Evolutionary conservation across 306 rosid genomes (phyloP).

Genomic region (Cercis canadensis): DNA sequence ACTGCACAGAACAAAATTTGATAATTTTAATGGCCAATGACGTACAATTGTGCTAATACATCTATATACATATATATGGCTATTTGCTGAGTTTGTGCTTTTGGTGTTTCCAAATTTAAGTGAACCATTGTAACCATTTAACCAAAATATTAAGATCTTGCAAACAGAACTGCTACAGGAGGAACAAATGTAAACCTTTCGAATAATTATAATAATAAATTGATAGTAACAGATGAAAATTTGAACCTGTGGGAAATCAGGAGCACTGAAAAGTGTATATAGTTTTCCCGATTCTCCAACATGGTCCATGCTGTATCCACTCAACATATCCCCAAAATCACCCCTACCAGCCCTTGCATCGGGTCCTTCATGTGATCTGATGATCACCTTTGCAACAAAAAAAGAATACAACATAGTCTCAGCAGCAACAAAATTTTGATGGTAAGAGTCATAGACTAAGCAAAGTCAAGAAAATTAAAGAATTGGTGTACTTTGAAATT

Average conservation of each 20-base stretch:
- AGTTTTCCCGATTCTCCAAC: conserved; percentile 78
- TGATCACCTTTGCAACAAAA: conserved; percentile 72
- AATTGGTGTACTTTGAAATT: not conserved
- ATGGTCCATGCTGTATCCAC: conserved; percentile 86
- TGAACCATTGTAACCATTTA: conserved; percentile 3
- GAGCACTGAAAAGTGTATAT: conserved; percentile 86
- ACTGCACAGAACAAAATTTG: conserved; percentile 5
- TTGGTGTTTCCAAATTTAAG: conserved; percentile 27
- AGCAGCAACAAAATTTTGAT: conserved; percentile 11
- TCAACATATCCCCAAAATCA: conserved; percentile 77
- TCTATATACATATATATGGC: conserved; percentile 10
- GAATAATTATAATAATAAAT: conserved; percentile 21
- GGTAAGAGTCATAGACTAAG: conserved; percentile 14
- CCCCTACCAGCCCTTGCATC: conserved; percentile 72
- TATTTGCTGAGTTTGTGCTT: conserved; percentile 20
- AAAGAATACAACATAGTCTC: conserved; percentile 28
- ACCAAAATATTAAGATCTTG: conserved; percentile 9
- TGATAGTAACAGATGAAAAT: conserved; percentile 32
- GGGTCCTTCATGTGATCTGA: conserved; percentile 96
- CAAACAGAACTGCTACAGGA: conserved; percentile 11
- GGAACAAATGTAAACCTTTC: conserved; percentile 26
- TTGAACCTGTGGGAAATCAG: conserved; percentile 83
- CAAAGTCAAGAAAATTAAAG: conserved; percentile 12
- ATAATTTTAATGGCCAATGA: conserved; percentile 5
- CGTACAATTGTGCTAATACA: conserved; percentile 14